A percentile compares a stretch with the other conserved stretches of the same genome.
These are phyloP conservation scores for Solanum arcanum DNA, from an alignment of 257 asterid species.

Conservation along the genomic window DNA sequence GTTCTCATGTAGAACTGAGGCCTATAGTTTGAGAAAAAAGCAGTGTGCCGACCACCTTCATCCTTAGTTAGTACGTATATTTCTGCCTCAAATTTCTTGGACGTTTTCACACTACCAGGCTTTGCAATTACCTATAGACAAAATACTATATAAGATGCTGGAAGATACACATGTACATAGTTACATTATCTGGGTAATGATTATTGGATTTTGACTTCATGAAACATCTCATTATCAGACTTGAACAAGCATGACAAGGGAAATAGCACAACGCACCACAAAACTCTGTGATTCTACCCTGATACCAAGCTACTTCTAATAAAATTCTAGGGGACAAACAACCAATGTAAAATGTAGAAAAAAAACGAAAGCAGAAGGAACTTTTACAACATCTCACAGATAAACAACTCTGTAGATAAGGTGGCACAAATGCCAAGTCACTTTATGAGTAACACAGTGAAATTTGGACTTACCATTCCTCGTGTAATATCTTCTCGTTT, in stretches of 20 bases:
- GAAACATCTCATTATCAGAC: not conserved
- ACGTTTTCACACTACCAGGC: conserved; percentile 71
- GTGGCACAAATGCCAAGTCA: not conserved
- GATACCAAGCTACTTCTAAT: not conserved
- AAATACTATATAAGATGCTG: not conserved
- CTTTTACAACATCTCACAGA: not conserved
- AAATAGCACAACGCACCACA: not conserved
- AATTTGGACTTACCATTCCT: conserved; percentile 69
- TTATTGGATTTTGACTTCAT: not conserved
- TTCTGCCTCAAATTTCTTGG: conserved; percentile 92
- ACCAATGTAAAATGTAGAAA: not conserved
- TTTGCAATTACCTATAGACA: conserved; percentile 77
- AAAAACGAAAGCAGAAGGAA: not conserved
- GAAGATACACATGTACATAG: not conserved
- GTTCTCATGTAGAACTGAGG: conserved; percentile 99
- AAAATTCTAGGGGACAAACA: not conserved
- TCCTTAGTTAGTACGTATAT: conserved; percentile 96
- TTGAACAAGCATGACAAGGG: not conserved
- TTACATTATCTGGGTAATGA: not conserved
- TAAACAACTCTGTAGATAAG: not conserved
- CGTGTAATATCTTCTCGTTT: conserved; percentile 84
- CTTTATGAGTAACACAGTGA: not conserved
- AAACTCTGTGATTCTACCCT: not conserved
- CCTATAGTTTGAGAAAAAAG: conserved; percentile 86
- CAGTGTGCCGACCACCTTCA: conserved; percentile 99